A percentile compares a stretch with the other conserved stretches of the same genome.
Evolutionary conservation across 768 basidiomycete species (phyloP).

Genomic region (Gelatoporia subvermispora): DNA sequence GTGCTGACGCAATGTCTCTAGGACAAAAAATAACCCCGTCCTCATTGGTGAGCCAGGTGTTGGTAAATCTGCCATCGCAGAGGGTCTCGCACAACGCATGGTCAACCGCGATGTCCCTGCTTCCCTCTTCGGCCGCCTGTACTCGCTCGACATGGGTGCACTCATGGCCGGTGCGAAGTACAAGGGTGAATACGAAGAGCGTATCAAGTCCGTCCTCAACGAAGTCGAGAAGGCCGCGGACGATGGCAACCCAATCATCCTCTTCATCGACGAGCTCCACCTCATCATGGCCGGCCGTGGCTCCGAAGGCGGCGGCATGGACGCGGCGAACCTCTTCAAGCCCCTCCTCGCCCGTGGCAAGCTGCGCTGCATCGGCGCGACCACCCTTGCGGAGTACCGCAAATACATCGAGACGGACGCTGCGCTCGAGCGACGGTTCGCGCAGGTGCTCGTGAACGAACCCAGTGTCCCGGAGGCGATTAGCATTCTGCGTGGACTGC

Average conservation of each 20-base stretch:
- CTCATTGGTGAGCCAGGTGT: conserved; percentile 94
- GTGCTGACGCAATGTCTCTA: conserved; percentile 24
- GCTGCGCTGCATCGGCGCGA: conserved; percentile 77
- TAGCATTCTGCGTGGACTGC: conserved; percentile 88
- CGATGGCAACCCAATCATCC: conserved; percentile 73
- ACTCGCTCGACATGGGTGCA: conserved; percentile 91
- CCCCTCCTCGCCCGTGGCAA: conserved; percentile 87
- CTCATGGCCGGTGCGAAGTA: conserved; percentile 91
- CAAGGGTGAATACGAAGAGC: conserved; percentile 96
- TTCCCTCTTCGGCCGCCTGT: conserved; percentile 67
- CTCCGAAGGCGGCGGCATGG: conserved; percentile 84
- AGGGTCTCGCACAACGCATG: conserved; percentile 94
- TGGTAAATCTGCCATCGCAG: conserved; percentile 92
- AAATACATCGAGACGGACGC: conserved; percentile 93
- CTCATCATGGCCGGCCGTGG: conserved; percentile 91
- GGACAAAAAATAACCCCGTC: conserved; percentile 97
- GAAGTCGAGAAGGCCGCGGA: conserved; percentile 89
- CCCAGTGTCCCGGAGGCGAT: conserved; percentile 87
- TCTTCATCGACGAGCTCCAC: conserved; percentile 94
- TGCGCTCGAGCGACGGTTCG: conserved; percentile 87
- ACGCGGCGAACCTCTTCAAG: conserved; percentile 89
- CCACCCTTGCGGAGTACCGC: conserved; percentile 87
- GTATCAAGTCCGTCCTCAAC: conserved; percentile 85
- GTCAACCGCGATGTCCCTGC: conserved; percentile 89
- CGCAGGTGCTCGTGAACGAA: conserved; percentile 91